Base-by-base conservation (phyloP, 2,329 filamentous ascomycete genomes). In the Cladosporium sp. region DNA sequence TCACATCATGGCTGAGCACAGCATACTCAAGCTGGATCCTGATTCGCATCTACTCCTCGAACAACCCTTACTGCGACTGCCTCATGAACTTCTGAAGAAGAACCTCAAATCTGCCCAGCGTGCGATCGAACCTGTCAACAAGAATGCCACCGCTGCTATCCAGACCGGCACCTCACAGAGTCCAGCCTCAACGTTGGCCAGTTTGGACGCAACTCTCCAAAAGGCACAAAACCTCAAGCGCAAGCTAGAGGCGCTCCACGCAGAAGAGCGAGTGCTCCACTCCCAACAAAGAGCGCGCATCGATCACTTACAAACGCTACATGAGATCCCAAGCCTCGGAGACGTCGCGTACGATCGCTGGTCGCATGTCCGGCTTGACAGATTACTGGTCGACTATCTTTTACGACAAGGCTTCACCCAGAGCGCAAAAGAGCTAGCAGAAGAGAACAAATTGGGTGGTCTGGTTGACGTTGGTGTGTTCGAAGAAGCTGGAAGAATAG, bases 341-440 rank as follows among this genome's bases (percentile, higher is more conserved):
- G 94, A 99, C 72, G 91, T 96, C 66, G 91, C 91, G 70, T 99
- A 97, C 75, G 93, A 97, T 70, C 80, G 84, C 59, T 99, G 94
- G 94, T 90, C 88, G 61, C 84, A 90, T 57, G 84, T 84, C 39
- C 82, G 94, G 20, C 80, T 99, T 45, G 89, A 96, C 74, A 82
- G 94, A 17, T 77, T 97, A 59, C 76, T 99, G 50, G 89, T 96
- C n/a, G 94, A 99, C 71, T 96, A 97, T 73, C 81, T 99, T 65
- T 78, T 97, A 51, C 84, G 94, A 8, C 87, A 88, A 61, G 93
- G 93, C 3, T 96, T 93, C 70, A 84, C 84, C 17, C 84, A 88
- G 20, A 94, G 87, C 66, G 94, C 94, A 2, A 81, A 80, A 51
- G 83, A 86, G 60, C 77, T 99, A 55, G 90, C 92, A 1, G 76